Conservation (phyloP, 2,329 filamentous ascomycete species). For the Stachybotrys elegans region DNA sequence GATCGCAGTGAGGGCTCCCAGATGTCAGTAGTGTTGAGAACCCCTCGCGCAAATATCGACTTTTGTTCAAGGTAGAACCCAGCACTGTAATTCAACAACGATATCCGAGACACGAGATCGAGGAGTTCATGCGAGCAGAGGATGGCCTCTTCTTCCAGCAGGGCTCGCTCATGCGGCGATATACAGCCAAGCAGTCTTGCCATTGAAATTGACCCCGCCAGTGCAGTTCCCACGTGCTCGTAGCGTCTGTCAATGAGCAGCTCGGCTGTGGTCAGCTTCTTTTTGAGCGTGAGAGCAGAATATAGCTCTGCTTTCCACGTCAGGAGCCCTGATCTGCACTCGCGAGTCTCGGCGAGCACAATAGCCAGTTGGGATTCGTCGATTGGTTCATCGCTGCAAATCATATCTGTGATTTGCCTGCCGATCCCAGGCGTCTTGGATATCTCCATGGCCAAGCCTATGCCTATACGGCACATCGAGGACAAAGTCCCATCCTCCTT, state of each 20-base stretch:
- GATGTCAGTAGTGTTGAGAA: neutral
- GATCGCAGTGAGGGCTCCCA: neutral
- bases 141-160: neutral
- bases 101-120: neutral
- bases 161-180: neutral
- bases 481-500: neutral
- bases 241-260: neutral
- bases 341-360: neutral
- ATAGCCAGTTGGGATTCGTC: neutral
- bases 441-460: neutral
- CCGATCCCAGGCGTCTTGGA: neutral
- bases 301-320: neutral
- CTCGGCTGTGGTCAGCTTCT: neutral
- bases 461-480: neutral
- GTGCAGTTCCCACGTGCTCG: neutral
- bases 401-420: neutral
- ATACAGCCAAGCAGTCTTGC: neutral
- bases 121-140: neutral
- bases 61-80: neutral
- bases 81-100: neutral
- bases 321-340: neutral
- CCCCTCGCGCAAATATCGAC: neutral
- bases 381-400: neutral
- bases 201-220: neutral
- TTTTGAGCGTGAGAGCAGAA: neutral